phyloP scores from a whole-genome alignment of 495 filamentous ascomycete genomes.

The Lasiosphaeria miniovina region DNA sequence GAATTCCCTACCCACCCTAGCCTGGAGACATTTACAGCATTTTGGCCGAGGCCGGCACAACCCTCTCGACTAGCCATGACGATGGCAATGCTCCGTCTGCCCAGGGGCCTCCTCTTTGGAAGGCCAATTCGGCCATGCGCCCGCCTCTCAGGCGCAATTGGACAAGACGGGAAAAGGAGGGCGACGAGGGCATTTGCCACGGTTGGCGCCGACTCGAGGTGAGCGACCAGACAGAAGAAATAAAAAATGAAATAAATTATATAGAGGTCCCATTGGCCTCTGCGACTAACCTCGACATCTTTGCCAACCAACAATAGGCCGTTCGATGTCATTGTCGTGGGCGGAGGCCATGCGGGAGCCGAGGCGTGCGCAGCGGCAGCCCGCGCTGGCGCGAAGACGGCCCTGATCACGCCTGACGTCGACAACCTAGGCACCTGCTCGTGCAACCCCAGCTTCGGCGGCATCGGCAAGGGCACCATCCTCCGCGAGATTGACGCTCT shows the following conservation, averaged over 20 bases:
- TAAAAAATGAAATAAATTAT: no score
- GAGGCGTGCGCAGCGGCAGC: constrained; percentile 95
- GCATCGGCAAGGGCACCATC: constrained; percentile 98
- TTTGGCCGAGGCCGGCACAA: constrained; percentile 7
- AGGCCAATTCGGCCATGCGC: constrained; percentile 18
- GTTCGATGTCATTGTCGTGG: constrained; percentile 93
- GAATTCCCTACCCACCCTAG: background rate
- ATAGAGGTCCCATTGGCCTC: no score
- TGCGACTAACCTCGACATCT: background rate
- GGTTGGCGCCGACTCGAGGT: constrained; percentile 37
- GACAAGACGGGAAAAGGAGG: constrained; percentile 7
- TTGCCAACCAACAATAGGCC: constrained; percentile 45
- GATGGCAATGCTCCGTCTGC: constrained; percentile 38
- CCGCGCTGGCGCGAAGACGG: constrained; percentile 83
- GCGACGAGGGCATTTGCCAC: constrained; percentile 36
- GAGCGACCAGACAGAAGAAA: background rate
- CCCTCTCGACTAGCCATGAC: background rate
- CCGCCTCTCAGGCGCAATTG: constrained; percentile 8
- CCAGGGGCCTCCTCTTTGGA: constrained; percentile 26
- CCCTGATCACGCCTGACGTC: constrained; percentile 79
- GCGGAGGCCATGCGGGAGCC: constrained; percentile 91
- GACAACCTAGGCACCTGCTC: constrained; percentile 94
- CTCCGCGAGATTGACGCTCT: constrained; percentile 92
- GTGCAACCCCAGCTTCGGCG: constrained; percentile 96
- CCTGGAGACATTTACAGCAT: background rate